A percentile compares a stretch with the other conserved stretches of the same genome.
Evolutionary conservation across 2,329 filamentous ascomycete species (phyloP).

Genomic region (Colletotrichum sp.): DNA sequence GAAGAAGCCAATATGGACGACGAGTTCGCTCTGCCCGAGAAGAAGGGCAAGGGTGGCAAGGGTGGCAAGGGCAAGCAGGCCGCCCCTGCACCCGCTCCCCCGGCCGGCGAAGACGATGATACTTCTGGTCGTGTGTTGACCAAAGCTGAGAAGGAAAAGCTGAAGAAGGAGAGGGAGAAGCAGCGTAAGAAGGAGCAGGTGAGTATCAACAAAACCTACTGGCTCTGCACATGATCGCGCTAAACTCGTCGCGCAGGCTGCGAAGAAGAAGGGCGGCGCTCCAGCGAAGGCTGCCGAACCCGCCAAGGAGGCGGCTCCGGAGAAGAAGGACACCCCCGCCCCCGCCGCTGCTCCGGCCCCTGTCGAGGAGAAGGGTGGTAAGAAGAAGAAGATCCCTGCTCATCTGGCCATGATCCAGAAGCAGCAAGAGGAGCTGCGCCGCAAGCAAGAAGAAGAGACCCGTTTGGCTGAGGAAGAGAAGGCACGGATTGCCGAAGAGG

Average conservation of each 20-base stretch:
- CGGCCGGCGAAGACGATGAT: conserved; percentile 53
- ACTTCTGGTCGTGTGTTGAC: conserved; percentile 77
- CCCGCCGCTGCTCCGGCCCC: conserved; percentile 40
- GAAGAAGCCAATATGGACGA: conserved; percentile 84
- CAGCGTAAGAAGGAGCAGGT: conserved; percentile 98
- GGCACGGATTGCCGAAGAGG: conserved; percentile 68
- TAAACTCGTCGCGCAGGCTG: conserved; percentile 62
- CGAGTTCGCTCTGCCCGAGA: conserved; percentile 83
- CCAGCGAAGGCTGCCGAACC: conserved; percentile 55
- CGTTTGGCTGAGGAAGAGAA: conserved; percentile 66
- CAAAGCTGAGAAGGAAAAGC: conserved; percentile 98
- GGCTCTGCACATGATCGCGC: background rate
- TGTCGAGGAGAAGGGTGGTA: conserved; percentile 57
- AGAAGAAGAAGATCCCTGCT: conserved; percentile 90
- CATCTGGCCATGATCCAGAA: conserved; percentile 77
- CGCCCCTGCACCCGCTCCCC: conserved; percentile 42
- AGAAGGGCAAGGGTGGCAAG: conserved; percentile 70
- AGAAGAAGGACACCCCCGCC: conserved; percentile 49
- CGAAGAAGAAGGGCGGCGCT: conserved; percentile 74
- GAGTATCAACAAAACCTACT: background rate
- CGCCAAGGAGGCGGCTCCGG: conserved; percentile 48
- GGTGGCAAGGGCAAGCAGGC: conserved; percentile 48
- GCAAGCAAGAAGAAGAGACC: conserved; percentile 68
- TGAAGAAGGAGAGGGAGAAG: conserved; percentile 98
- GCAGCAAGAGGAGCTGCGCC: conserved; percentile 80